Evolutionary conservation across 1,139 yeast genomes (phyloP).

Genomic region (Meyerozyma smithsonii): DNA sequence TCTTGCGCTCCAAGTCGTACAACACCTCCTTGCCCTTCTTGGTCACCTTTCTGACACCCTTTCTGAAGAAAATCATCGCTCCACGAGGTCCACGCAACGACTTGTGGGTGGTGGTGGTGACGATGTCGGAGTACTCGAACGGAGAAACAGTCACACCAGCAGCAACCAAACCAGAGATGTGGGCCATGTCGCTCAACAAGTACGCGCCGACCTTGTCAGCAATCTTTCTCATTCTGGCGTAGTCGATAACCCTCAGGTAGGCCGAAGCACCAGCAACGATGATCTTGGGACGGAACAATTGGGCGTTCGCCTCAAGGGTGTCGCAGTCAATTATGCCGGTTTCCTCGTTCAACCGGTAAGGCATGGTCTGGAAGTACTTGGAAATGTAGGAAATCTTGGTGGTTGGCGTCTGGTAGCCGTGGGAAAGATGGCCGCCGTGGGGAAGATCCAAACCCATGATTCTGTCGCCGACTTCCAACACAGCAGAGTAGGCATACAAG

Average conservation of each 20-base stretch:
- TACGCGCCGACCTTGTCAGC: constrained; percentile 97
- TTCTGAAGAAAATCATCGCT: constrained; percentile 97
- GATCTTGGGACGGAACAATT: constrained; percentile 89
- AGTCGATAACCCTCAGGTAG: constrained; percentile 91
- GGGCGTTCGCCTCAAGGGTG: constrained; percentile 84
- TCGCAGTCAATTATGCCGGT: constrained; percentile 96
- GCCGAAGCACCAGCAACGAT: constrained; percentile 98
- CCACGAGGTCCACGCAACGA: constrained; percentile 99
- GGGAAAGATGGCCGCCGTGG: constrained; percentile 97
- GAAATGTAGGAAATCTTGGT: constrained; percentile 95
- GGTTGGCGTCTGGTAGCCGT: constrained; percentile 95
- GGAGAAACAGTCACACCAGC: constrained; percentile 97
- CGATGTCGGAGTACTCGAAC: constrained; percentile 93
- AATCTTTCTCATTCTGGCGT: constrained; percentile 91
- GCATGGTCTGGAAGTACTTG: constrained; percentile 97
- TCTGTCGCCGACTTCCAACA: constrained; percentile 92
- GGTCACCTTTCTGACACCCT: constrained; percentile 85
- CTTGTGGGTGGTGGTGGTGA: constrained; percentile 97
- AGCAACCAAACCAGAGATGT: constrained; percentile 92
- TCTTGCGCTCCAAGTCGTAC: constrained; percentile 90
- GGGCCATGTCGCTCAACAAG: constrained; percentile 97
- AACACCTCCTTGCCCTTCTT: constrained; percentile 87
- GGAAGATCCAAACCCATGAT: constrained; percentile 96
- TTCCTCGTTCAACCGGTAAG: constrained; percentile 85
- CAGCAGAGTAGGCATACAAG: constrained; percentile 91